phyloP scores from a whole-genome alignment of 2,329 filamentous ascomycete genomes.

The Elsinoe fawcettii region DNA sequence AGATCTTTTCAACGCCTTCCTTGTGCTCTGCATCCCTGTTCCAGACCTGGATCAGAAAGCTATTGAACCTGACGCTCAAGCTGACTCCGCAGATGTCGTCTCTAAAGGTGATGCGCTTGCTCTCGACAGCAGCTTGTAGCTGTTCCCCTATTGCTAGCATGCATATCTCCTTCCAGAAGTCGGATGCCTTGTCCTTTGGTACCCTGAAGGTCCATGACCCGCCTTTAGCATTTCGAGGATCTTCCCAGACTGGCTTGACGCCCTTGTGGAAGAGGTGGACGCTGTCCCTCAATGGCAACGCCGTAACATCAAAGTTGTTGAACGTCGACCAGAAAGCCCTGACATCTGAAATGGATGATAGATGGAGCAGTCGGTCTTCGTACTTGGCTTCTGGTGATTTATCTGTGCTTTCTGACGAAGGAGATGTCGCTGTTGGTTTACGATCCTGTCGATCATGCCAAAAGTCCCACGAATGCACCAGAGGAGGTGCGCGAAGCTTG shows the following conservation, averaged over 20 bases:
- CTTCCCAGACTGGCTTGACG: conserved; percentile 77
- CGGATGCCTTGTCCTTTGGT: conserved; percentile 61
- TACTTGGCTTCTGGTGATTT: conserved; percentile 26
- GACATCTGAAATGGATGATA: conserved; percentile 40
- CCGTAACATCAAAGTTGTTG: conserved; percentile 69
- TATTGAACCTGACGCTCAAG: conserved; percentile 81
- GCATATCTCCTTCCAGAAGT: conserved; percentile 75
- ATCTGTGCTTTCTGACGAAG: conserved; percentile 8
- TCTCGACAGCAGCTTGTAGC: conserved; percentile 63
- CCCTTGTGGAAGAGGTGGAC: conserved; percentile 76
- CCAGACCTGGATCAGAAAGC: conserved; percentile 84
- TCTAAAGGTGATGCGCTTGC: conserved; percentile 50
- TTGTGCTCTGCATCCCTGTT: conserved; percentile 79
- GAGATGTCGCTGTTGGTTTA: conserved; percentile 15
- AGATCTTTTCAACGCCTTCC: conserved; percentile 66
- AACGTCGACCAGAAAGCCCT: conserved; percentile 45
- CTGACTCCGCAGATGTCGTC: conserved; percentile 83
- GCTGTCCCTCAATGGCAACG: conserved; percentile 57
- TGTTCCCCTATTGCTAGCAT: conserved; percentile 76
- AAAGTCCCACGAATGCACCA: conserved; percentile 46
- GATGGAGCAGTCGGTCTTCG: conserved; percentile 40
- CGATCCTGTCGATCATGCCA: conserved; percentile 43
- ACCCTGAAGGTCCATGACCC: conserved; percentile 92
- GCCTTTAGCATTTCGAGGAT: conserved; percentile 75
- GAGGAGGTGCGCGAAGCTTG: conserved; percentile 39